Percentiles rank a stretch among this genome's conserved stretches.
Evolutionary conservation across 164 flowering plant species (phyloP).

Genomic region (Magnolia officinalis): DNA sequence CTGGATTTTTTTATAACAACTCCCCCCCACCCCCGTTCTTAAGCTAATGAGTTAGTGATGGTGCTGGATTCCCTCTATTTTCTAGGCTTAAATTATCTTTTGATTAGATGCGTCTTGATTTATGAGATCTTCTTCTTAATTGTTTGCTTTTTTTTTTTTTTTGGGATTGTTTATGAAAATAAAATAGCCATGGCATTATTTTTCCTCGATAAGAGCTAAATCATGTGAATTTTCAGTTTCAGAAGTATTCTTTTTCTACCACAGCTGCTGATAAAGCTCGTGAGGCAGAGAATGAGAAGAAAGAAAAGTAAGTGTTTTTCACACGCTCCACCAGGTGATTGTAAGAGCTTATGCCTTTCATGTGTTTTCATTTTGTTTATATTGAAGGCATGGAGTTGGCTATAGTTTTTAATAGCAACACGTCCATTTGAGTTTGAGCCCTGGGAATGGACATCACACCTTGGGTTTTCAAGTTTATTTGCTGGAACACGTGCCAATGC

Average conservation of each 20-base stretch:
- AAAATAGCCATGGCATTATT: not conserved
- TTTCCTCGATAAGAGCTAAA: not conserved
- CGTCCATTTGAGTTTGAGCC: not conserved
- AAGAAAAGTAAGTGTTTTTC: slow-evolving; percentile 34
- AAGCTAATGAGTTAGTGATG: no score
- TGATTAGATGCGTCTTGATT: not conserved
- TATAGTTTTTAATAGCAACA: not conserved
- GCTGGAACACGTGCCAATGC: not conserved
- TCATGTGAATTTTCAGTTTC: slow-evolving; percentile 8
- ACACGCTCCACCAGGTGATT: not conserved
- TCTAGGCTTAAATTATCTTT: not conserved
- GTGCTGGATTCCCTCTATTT: no score
- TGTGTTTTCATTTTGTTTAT: no score
- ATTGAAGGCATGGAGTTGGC: not conserved
- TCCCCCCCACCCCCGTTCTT: no score
- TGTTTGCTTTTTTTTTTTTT: not conserved
- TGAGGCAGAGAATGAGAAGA: slow-evolving; percentile 31
- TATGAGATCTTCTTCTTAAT: not conserved
- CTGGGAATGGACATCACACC: slow-evolving; percentile 67
- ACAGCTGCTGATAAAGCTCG: slow-evolving; percentile 23
- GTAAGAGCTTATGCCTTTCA: not conserved
- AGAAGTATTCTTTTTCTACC: slow-evolving; percentile 34
- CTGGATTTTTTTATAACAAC: no score
- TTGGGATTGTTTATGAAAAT: no score
- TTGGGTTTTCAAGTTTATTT: slow-evolving; percentile 39